A percentile compares a stretch with the other conserved stretches of the same genome.
phyloP scores from a whole-genome alignment of 192 early-diverging fungal genomes.

The Rhizophagus prolifer region DNA sequence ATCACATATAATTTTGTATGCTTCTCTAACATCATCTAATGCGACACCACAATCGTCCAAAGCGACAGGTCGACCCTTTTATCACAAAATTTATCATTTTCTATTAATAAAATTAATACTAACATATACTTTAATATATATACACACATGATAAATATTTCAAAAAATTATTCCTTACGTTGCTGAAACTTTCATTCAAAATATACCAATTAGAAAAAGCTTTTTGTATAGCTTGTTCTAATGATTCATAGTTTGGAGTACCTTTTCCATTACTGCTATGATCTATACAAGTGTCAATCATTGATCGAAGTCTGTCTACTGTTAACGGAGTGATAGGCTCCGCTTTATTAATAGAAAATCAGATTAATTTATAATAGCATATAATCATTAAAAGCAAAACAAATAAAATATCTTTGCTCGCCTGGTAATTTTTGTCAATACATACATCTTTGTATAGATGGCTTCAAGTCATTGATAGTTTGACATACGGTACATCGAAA shows the following conservation, averaged over 20 bases:
- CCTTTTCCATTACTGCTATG: slow-evolving; percentile 23
- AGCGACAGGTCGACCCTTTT: slow-evolving; percentile 47
- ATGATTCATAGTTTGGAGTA: slow-evolving; percentile 14
- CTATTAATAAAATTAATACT: neutral
- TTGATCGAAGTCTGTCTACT: slow-evolving; percentile 42
- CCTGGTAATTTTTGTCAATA: neutral
- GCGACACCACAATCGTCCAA: slow-evolving; percentile 59
- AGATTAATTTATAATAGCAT: neutral
- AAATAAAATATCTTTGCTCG: neutral
- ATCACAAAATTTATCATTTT: neutral
- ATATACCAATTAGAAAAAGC: slow-evolving; percentile 59
- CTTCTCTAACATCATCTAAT: slow-evolving; percentile 61
- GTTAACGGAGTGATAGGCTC: slow-evolving; percentile 37
- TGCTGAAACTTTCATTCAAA: slow-evolving; percentile 65
- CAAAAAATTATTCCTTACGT: slow-evolving; percentile 21
- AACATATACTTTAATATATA: neutral
- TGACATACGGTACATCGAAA: slow-evolving; percentile 93
- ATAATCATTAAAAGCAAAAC: neutral
- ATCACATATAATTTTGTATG: slow-evolving; percentile 60
- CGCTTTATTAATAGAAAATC: neutral
- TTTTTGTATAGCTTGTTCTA: slow-evolving; percentile 50
- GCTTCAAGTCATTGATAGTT: slow-evolving; percentile 73
- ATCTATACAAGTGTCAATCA: slow-evolving; percentile 37
- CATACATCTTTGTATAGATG: slow-evolving; percentile 38
- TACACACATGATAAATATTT: neutral